A percentile compares a stretch with the other conserved stretches of the same genome.
Conservation (phyloP, 441 rosid genomes). For the Arabidopsis lyrata region DNA sequence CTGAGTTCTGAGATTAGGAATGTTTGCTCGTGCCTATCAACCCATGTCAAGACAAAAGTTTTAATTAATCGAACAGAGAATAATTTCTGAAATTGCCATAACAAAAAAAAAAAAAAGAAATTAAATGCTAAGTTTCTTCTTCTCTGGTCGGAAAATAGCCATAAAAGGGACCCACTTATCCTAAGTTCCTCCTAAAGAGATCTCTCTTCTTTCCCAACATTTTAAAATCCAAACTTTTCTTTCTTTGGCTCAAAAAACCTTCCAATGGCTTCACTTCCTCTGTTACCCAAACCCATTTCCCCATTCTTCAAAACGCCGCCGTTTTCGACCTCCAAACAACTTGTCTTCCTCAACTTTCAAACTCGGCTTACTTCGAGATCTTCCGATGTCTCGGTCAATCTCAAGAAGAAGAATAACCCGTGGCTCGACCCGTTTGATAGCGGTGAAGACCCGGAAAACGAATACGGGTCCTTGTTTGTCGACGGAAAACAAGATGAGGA, state of each 20-base stretch:
- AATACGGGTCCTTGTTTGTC: conserved; percentile 76
- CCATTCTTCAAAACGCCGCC: conserved; percentile 56
- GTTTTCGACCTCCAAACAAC: conserved; percentile 47
- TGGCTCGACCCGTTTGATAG: conserved; percentile 92
- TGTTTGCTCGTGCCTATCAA: conserved; percentile 32
- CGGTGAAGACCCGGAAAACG: conserved; percentile 74
- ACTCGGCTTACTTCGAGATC: conserved; percentile 41
- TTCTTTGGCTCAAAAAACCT: conserved; percentile 28
- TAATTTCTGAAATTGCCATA: conserved; percentile 1
- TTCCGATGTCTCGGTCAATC: conserved; percentile 42
- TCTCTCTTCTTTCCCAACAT: conserved; percentile 13
- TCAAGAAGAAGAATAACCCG: conserved; percentile 76
- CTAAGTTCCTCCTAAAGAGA: not conserved
- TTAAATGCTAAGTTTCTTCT: conserved; percentile 20
- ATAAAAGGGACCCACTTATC: conserved; percentile 46
- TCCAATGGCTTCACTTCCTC: conserved; percentile 68
- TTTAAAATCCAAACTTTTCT: conserved; percentile 36
- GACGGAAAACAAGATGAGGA: conserved; percentile 97
- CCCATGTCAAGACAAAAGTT: conserved; percentile 29
- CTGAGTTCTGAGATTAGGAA: conserved; percentile 28
- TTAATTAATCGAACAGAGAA: not conserved
- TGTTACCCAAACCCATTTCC: conserved; percentile 57
- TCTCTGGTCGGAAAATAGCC: conserved; percentile 34
- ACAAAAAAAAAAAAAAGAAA: not conserved
- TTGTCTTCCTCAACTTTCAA: conserved; percentile 40